Evolutionary conservation across 2,329 filamentous ascomycete genomes (phyloP).

Genomic region (Sporothrix phasma): DNA sequence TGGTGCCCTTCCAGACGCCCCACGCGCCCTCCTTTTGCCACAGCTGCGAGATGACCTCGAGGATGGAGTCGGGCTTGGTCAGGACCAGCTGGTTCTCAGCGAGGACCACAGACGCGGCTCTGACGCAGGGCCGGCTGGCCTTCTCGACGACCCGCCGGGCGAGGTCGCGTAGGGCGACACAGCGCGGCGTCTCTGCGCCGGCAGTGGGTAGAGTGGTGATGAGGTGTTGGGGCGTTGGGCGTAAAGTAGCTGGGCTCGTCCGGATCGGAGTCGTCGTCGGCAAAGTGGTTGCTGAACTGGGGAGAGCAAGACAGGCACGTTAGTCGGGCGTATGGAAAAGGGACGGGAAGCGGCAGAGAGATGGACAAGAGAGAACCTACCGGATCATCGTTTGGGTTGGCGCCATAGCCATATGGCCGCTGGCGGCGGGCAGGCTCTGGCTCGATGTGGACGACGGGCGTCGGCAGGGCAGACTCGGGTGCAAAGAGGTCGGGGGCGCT

Average conservation of each 20-base stretch:
- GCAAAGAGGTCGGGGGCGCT: slow-evolving; percentile 36
- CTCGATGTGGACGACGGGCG: slow-evolving; percentile 12
- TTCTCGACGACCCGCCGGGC: not conserved
- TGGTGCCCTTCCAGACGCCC: slow-evolving; percentile 91
- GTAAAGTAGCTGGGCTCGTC: slow-evolving; percentile 84
- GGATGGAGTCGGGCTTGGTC: slow-evolving; percentile 66
- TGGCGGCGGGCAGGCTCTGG: not conserved
- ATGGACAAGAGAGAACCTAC: not conserved
- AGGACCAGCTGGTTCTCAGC: slow-evolving; percentile 57
- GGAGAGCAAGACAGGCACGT: not conserved
- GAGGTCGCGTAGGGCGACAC: not conserved
- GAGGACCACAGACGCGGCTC: not conserved
- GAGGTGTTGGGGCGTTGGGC: slow-evolving; percentile 50
- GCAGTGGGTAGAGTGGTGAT: slow-evolving; percentile 31
- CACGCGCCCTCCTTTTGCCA: slow-evolving; percentile 85
- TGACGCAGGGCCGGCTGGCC: not conserved
- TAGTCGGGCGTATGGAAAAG: not conserved
- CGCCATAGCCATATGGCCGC: not conserved
- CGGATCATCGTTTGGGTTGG: not conserved
- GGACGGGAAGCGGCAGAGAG: too few species aligned
- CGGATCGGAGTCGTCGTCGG: slow-evolving; percentile 58
- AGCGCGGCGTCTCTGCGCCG: slow-evolving; percentile 22
- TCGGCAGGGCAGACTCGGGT: slow-evolving; percentile 18
- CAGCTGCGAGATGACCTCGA: slow-evolving; percentile 76
- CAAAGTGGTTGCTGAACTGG: slow-evolving; percentile 20